Evolutionary conservation across 495 filamentous ascomycete genomes (phyloP).

Genomic region (Platismatia glauca): DNA sequence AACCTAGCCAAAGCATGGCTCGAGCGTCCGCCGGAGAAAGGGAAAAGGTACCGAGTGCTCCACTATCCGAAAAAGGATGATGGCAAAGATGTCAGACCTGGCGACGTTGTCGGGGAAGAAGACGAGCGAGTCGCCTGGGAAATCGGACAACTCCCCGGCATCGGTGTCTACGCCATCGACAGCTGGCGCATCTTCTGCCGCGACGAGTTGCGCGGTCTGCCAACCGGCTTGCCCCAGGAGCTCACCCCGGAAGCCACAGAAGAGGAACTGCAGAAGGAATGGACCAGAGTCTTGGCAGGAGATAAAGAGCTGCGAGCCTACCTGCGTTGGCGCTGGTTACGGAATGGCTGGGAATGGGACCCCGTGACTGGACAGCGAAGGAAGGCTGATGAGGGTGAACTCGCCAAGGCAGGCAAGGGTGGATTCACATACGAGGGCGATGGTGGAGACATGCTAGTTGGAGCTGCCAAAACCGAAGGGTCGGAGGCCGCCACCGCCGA

Average conservation of each 20-base stretch:
- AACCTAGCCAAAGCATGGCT: slow-evolving; percentile 65
- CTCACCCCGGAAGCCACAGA: slow-evolving; percentile 28
- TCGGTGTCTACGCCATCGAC: slow-evolving; percentile 79
- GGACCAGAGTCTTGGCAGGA: slow-evolving; percentile 73
- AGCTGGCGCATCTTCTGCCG: slow-evolving; percentile 93
- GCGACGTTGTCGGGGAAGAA: slow-evolving; percentile 38
- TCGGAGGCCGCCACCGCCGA: not conserved
- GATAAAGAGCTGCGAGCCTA: slow-evolving; percentile 89
- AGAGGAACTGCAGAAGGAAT: slow-evolving; percentile 50
- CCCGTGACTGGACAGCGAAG: slow-evolving; percentile 55
- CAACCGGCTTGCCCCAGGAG: slow-evolving; percentile 18
- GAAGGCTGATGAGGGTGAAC: slow-evolving; percentile 44
- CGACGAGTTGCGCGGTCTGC: slow-evolving; percentile 57
- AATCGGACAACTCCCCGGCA: slow-evolving; percentile 74
- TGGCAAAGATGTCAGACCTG: slow-evolving; percentile 44
- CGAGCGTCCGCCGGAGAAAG: slow-evolving; percentile 47
- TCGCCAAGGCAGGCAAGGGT: slow-evolving; percentile 50
- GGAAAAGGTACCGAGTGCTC: slow-evolving; percentile 52
- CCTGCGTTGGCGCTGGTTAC: slow-evolving; percentile 84
- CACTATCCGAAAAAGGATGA: slow-evolving; percentile 57
- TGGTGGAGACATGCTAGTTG: slow-evolving; percentile 27
- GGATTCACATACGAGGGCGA: slow-evolving; percentile 54
- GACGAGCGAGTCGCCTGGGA: slow-evolving; percentile 59
- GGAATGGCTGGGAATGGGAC: slow-evolving; percentile 79
- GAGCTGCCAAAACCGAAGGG: not conserved